phyloP scores from a whole-genome alignment of 202 grass and related monocot species.

The Digitaria exilis region DNA sequence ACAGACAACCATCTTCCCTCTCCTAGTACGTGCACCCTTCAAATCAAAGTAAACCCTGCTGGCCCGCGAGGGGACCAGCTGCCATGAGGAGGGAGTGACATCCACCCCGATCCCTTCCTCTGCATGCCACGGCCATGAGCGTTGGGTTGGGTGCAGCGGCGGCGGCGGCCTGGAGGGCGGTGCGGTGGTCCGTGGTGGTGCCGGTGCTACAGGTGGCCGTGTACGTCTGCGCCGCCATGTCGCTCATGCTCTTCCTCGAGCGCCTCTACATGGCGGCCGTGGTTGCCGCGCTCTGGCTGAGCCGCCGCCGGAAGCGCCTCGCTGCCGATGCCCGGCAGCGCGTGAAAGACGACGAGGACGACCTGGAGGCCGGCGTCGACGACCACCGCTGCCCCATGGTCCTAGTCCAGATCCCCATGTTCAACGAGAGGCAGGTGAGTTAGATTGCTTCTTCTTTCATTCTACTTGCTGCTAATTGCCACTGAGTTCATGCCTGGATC shows the following conservation, averaged over 20 bases:
- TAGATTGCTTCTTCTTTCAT: not conserved
- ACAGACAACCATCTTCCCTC: not conserved
- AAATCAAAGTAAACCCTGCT: not conserved
- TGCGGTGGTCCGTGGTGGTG: slow-evolving; percentile 46
- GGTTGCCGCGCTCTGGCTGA: slow-evolving; percentile 55
- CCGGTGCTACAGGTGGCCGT: slow-evolving; percentile 61
- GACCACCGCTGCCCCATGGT: slow-evolving; percentile 54
- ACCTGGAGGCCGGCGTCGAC: slow-evolving; percentile 38
- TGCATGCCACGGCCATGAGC: not conserved
- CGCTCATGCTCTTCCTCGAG: slow-evolving; percentile 79
- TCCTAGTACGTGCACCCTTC: too few species aligned
- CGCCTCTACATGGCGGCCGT: slow-evolving; percentile 83
- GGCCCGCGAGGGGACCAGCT: not conserved
- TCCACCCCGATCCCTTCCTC: not conserved
- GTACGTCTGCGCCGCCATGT: slow-evolving; percentile 71
- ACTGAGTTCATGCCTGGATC: not conserved
- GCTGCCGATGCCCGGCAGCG: not conserved
- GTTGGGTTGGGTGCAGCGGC: not conserved
- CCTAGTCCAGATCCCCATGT: slow-evolving; percentile 92
- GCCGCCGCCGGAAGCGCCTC: not conserved
- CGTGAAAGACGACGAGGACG: not conserved
- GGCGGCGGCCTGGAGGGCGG: slow-evolving; percentile 39
- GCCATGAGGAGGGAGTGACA: not conserved
- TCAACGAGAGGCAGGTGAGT: slow-evolving; percentile 78
- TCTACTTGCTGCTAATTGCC: not conserved